Base-by-base conservation (phyloP, 2,329 filamentous ascomycete genomes). In the Daldinia eschscholtzii region DNA sequence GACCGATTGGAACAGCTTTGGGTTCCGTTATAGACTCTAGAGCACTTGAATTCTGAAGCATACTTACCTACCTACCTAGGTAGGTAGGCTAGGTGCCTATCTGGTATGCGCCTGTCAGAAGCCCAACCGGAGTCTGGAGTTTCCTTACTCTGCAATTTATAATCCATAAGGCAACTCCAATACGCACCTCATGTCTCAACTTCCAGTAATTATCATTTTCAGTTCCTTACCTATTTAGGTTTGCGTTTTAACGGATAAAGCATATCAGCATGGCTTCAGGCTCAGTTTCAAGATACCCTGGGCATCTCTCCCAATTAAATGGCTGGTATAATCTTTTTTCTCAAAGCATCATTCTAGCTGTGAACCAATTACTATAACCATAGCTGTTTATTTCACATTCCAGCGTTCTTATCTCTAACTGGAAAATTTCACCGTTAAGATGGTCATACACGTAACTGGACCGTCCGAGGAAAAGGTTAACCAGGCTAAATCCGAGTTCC, bases 1-100 rank as follows among this genome's bases (percentile, higher is more conserved):
- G 2, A 89, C 88, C 1, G 88, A 90, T 72, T 88, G 86, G 84
- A 83, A 88, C 41, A 88, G 83, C 0, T 75, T 83, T 18, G 88
- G 88, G 0, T 90, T 90, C 68, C 83, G 87, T 46, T 90, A 90
- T 76, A 83, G 88, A 30, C 73, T 86, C 28, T 73, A 62, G 52
- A 35, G 57, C 30, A 33, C 9, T 9, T 9, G 30, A 33, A 33
- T 33, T 33, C 5, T 9, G 35, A 39, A 39, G 52, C 30, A 33
- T 26, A 41, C 42, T 53, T 9, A 35, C 33, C 6, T 33, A n/a
- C n/a, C n/a, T n/a, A n/a, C n/a, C n/a, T n/a, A n/a, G n/a, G n/a
- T n/a, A 23, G 20, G 20, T 33, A 33, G 30, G 30, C 4, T 33
- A 9, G 30, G 30, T 33, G 7, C 30, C 30, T 33, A 2, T 23